A percentile compares a stretch with the other conserved stretches of the same genome.
phyloP scores from a whole-genome alignment of 1,139 yeast species.

The Debaryomyces psychrophilus region DNA sequence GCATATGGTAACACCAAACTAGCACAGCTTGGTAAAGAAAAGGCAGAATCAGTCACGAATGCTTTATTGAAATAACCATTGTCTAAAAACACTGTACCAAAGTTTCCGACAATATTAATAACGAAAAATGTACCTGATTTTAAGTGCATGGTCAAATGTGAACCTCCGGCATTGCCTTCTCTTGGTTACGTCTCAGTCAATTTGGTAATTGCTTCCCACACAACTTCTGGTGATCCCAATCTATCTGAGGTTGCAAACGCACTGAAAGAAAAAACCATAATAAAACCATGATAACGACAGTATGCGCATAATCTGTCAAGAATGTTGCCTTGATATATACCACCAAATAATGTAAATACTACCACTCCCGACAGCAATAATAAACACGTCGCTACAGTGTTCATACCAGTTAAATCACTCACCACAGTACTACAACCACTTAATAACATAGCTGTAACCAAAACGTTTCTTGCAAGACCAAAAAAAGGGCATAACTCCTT shows the following conservation, averaged over 20 bases:
- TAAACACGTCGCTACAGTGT: conserved; percentile 78
- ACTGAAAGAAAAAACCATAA: conserved; percentile 63
- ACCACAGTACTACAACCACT: conserved; percentile 88
- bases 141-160: conserved; percentile 80
- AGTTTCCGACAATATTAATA: conserved; percentile 81
- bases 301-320: conserved; percentile 84
- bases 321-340: conserved; percentile 90
- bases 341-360: conserved; percentile 82
- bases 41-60: conserved; percentile 80
- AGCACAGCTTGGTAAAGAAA: conserved; percentile 89
- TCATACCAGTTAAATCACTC: conserved; percentile 78
- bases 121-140: conserved; percentile 77
- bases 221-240: conserved; percentile 80
- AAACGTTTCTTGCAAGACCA: conserved; percentile 82
- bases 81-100: conserved; percentile 87
- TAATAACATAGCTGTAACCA: conserved; percentile 85
- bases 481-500: conserved; percentile 70
- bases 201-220: conserved; percentile 68
- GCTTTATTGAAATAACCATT: conserved; percentile 92
- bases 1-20: conserved; percentile 94
- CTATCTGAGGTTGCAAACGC: conserved; percentile 61
- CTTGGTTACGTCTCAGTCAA: conserved; percentile 63
- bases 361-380: conserved; percentile 83
- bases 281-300: conserved; percentile 59
- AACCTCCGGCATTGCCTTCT: conserved; percentile 74